Conservation (phyloP, 2,329 filamentous ascomycete species). For the Neonectria punicea region DNA sequence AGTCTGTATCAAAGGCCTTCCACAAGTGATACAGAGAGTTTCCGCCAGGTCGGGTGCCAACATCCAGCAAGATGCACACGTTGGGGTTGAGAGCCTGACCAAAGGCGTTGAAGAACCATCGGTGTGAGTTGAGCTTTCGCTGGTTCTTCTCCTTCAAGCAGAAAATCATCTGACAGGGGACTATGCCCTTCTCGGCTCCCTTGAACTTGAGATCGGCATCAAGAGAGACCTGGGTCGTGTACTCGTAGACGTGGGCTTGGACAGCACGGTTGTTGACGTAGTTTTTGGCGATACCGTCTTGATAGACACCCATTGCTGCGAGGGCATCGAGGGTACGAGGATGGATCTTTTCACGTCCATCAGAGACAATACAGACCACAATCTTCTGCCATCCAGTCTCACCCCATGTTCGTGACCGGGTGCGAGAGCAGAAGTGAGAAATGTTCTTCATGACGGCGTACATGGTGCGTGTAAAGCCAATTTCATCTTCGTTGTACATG, state of each 20-base stretch:
- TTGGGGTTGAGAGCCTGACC: slow-evolving; percentile 93
- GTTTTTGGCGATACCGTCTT: slow-evolving; percentile 98
- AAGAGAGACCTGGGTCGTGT: slow-evolving; percentile 96
- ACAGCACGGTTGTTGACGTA: slow-evolving; percentile 96
- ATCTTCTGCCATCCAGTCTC: slow-evolving; percentile 99
- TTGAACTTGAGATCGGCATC: slow-evolving; percentile 98
- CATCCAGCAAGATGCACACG: slow-evolving; percentile 95
- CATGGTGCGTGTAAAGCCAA: slow-evolving; percentile 97
- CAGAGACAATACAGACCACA: slow-evolving; percentile 95
- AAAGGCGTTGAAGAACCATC: slow-evolving; percentile 99
- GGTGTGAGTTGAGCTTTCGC: slow-evolving; percentile 97
- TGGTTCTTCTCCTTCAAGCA: slow-evolving; percentile 98
- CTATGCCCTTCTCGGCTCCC: slow-evolving; percentile 97
- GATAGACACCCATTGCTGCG: slow-evolving; percentile 97
- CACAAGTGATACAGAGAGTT: slow-evolving; percentile 97
- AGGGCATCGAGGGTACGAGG: slow-evolving; percentile 92
- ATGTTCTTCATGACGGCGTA: slow-evolving; percentile 99
- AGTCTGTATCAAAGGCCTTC: slow-evolving; percentile 99
- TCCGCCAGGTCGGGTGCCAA: slow-evolving; percentile 89
- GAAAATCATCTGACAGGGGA: slow-evolving; percentile 98
- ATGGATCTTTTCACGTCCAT: slow-evolving; percentile 90
- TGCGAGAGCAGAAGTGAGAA: slow-evolving; percentile 92
- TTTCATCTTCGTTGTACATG: slow-evolving; percentile 99
- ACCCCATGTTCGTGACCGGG: slow-evolving; percentile 94
- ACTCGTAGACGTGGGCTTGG: slow-evolving; percentile 97